A percentile compares a stretch with the other conserved stretches of the same genome.
Evolutionary conservation across 345 rosid genomes (phyloP).

Genomic region (Zanthoxylum bungeanum): DNA sequence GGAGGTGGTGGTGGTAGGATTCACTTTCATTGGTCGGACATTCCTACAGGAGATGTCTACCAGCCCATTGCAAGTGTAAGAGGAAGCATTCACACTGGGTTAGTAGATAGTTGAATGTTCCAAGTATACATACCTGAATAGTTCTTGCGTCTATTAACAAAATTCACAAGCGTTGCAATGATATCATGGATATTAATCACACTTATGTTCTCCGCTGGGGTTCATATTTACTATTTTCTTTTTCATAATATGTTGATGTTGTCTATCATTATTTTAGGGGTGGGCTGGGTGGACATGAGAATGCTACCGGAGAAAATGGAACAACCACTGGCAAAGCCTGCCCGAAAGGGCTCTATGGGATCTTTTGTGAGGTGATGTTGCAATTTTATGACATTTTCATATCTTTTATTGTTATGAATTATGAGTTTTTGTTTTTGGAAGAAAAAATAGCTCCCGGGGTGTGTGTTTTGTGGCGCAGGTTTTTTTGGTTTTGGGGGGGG

Average conservation of each 20-base stretch:
- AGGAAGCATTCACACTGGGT: slow-evolving; percentile 76
- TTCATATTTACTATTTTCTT: not conserved
- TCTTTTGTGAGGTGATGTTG: slow-evolving; percentile 72
- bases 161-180: not conserved
- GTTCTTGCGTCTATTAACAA: not conserved
- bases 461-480: too few species aligned
- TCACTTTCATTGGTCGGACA: slow-evolving; percentile 87
- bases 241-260: slow-evolving; percentile 1
- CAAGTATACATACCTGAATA: not conserved
- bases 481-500: not conserved
- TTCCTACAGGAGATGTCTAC: slow-evolving; percentile 76
- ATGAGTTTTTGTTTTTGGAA: not conserved
- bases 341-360: slow-evolving; percentile 83
- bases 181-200: slow-evolving; percentile 8
- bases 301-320: slow-evolving; percentile 89
- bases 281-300: slow-evolving; percentile 72
- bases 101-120: slow-evolving; percentile 20
- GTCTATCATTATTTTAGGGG: slow-evolving; percentile 46
- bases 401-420: not conserved
- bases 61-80: slow-evolving; percentile 70
- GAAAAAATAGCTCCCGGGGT: too few species aligned
- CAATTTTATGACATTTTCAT: not conserved
- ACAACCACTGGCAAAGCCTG: slow-evolving; percentile 85
- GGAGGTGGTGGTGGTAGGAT: slow-evolving; percentile 98
- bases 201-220: not conserved